Evolutionary conservation across 148 eudicot species (phyloP).

Genomic region (Rhododendron simsii): DNA sequence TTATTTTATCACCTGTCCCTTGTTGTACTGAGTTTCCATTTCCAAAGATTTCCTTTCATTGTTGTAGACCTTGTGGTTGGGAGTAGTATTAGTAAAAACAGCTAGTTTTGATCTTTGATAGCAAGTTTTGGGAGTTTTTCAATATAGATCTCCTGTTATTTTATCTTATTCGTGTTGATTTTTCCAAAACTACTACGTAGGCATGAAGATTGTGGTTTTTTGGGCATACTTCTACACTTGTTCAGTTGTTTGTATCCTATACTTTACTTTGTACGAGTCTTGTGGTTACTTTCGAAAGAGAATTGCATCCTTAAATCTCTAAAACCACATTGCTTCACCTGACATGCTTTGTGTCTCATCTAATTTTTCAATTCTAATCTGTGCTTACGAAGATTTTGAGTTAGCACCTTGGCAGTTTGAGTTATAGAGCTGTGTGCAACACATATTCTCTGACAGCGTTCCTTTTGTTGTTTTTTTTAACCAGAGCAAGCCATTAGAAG

Average conservation of each 20-base stretch:
- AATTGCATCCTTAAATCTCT: neutral
- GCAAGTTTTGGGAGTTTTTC: neutral
- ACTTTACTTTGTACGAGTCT: neutral
- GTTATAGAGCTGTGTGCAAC: neutral
- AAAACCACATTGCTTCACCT: neutral
- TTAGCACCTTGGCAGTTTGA: neutral
- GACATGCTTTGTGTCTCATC: neutral
- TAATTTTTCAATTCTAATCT: neutral
- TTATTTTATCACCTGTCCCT: neutral
- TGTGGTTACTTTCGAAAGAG: neutral
- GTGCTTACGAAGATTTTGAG: neutral
- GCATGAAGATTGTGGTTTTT: neutral
- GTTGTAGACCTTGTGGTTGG: neutral
- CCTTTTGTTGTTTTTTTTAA: neutral
- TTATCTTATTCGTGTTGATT: neutral
- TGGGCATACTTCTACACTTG: neutral
- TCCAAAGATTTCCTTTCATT: neutral
- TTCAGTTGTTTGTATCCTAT: neutral
- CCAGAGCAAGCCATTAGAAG: slow-evolving; percentile 79
- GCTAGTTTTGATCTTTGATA: neutral
- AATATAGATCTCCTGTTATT: neutral
- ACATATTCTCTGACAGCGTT: neutral
- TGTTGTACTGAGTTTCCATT: neutral
- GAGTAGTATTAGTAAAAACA: neutral
- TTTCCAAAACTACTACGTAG: neutral